These are phyloP conservation scores for Forsythia viridissima DNA, from an alignment of 257 asterid genomes.

Conservation along the genomic window DNA sequence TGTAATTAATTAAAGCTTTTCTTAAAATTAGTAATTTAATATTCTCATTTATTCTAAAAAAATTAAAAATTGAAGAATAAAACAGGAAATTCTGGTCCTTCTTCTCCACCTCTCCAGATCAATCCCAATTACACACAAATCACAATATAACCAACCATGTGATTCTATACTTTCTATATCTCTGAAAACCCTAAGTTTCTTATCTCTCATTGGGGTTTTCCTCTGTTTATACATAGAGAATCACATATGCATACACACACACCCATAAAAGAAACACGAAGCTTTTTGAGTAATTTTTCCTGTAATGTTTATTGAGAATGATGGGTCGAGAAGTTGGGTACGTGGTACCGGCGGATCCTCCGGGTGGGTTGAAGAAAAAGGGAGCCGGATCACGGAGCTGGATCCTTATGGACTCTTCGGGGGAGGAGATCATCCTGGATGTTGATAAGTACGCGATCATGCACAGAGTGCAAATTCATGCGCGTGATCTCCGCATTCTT, in stretches of 20 bases:
- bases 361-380: slow-evolving; percentile 55
- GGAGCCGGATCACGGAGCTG: slow-evolving; percentile 73
- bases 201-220: background rate
- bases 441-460: slow-evolving; percentile 82
- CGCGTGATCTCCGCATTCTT: slow-evolving; percentile 87
- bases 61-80: too few relatives aligned
- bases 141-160: background rate
- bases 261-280: background rate
- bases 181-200: background rate
- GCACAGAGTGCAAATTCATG: slow-evolving; percentile 91
- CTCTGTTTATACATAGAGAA: background rate
- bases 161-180: background rate
- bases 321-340: slow-evolving; percentile 66
- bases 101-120: background rate
- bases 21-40: too few relatives aligned
- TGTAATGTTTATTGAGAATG: slow-evolving; percentile 39
- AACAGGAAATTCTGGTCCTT: background rate
- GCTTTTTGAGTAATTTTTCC: background rate
- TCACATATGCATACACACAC: background rate
- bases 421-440: slow-evolving; percentile 59
- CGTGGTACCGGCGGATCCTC: slow-evolving; percentile 73
- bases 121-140: background rate
- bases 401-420: slow-evolving; percentile 64
- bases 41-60: too few relatives aligned
- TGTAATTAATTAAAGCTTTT: too few relatives aligned